phyloP scores from a whole-genome alignment of 1,139 yeast species.

The Yamadazyma sp. region DNA sequence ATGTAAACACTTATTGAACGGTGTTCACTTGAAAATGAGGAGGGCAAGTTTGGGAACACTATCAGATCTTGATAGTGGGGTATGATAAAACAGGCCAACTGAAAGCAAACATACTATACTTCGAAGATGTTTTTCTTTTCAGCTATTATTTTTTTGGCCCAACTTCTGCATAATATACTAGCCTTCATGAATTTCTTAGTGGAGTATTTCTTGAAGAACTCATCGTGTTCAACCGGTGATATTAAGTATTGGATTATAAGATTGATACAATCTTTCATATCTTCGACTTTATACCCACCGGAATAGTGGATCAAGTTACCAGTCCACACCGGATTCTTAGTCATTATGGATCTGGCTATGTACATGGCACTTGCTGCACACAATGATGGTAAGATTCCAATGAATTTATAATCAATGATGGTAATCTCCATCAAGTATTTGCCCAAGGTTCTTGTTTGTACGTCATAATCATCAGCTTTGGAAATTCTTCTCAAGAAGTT shows the following conservation, averaged over 20 bases:
- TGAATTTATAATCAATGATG: slow-evolving; percentile 75
- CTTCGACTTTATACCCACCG: slow-evolving; percentile 82
- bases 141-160: slow-evolving; percentile 70
- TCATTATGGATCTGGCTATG: slow-evolving; percentile 75
- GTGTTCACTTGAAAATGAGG: no score
- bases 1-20: background rate
- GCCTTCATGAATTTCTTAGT: slow-evolving; percentile 91
- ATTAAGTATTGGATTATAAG: slow-evolving; percentile 76
- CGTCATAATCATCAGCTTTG: slow-evolving; percentile 93
- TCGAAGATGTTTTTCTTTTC: slow-evolving; percentile 32
- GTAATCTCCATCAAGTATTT: slow-evolving; percentile 85
- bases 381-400: slow-evolving; percentile 76
- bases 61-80: no score
- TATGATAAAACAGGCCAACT: no score
- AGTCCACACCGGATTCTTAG: slow-evolving; percentile 71
- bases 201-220: slow-evolving; percentile 91
- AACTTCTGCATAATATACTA: slow-evolving; percentile 80
- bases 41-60: no score
- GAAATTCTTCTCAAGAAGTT: slow-evolving; percentile 89
- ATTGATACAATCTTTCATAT: slow-evolving; percentile 69
- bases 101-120: no score
- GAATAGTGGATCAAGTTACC: slow-evolving; percentile 85
- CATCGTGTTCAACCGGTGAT: slow-evolving; percentile 88
- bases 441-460: slow-evolving; percentile 88
- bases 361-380: slow-evolving; percentile 94